These are phyloP conservation scores for Monosporascus sp. DNA, from an alignment of 2,329 filamentous ascomycete genomes.

Conservation along the genomic window DNA sequence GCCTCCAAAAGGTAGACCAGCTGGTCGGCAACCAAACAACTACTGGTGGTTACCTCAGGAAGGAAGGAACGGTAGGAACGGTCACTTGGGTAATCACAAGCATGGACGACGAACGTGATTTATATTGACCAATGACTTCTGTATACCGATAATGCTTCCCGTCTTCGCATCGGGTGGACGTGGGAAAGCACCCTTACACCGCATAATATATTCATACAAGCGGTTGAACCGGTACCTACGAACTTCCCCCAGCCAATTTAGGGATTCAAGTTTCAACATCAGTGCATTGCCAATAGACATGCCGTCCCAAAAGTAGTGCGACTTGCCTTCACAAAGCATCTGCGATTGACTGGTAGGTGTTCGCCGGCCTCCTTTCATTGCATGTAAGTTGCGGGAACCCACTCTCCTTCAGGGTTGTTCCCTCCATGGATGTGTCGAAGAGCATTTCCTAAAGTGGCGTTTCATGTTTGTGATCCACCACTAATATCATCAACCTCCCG, in stretches of 20 bases:
- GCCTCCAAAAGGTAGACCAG: not conserved
- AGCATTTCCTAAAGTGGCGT: not conserved
- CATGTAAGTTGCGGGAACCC: too few relatives aligned
- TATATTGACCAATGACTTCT: not conserved
- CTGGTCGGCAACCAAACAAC: not conserved
- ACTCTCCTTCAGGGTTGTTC: not conserved
- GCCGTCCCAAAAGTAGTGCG: not conserved
- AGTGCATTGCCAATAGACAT: not conserved
- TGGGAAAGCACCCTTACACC: not conserved
- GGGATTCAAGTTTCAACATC: not conserved
- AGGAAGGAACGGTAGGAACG: not conserved
- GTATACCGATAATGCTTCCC: not conserved
- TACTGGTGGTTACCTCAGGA: not conserved
- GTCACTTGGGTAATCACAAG: not conserved
- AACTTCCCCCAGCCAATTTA: not conserved
- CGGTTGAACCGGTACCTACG: not conserved
- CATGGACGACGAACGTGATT: not conserved
- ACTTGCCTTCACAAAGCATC: not conserved
- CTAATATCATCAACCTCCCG: not conserved
- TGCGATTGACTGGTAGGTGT: not conserved
- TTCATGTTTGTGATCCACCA: not conserved
- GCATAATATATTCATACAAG: not conserved
- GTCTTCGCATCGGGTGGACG: not conserved
- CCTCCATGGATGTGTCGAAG: not conserved
- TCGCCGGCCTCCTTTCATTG: not conserved